Evolutionary conservation across 176 grass and related monocot genomes (phyloP), one percentile per base, ranked within the genome.

Genomic region (bread wheat (Triticum aestivum)): DNA sequence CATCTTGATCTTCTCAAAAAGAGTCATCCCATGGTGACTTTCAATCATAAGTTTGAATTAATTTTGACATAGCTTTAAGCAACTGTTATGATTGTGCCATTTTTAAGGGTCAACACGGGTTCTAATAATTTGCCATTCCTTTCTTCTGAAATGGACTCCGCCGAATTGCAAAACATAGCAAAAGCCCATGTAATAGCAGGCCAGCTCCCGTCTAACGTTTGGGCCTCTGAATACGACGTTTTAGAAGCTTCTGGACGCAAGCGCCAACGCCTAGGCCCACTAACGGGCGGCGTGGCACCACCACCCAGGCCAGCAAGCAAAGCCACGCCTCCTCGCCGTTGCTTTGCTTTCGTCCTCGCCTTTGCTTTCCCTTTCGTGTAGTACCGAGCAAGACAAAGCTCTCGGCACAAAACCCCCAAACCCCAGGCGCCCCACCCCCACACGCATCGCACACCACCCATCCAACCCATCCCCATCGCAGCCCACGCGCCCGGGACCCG

Each of bases 281-380:
- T 2, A 44, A 14, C 6, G 11, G 70, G 0, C 11, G 3, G 45
- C 11, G 29, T 10, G 7, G 44, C 41, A 15, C 30, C 69, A 29
- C 63, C 62, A 35, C 49, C 76, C 77, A 3, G 35, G 34, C 58
- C 51, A 24, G 20, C 70, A 64, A 65, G 44, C 44, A 45, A 45
- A 84, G 61, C 29, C 20, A 34, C 26, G 39, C 61, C 18, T 29
- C 24, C 10, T 61, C 32, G 26, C 20, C 71, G 59, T 51, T 8
- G 61, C 54, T 59, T 85, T 23, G 75, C 69, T 78, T 72, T 84
- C 89, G 83, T 91, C 47, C 82, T 70, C 77, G 24, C 18, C 74
- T 84, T 80, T 68, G 58, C 20, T 87, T 84, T 85, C 79, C 8
- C 71, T 77, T 89, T 84, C 73, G 77, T 79, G 79, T 24, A 9